A percentile compares a stretch with the other conserved stretches of the same genome.
These are phyloP conservation scores for Retiboletus flavoniger DNA, from an alignment of 1,284 basidiomycete genomes.

Conservation along the genomic window DNA sequence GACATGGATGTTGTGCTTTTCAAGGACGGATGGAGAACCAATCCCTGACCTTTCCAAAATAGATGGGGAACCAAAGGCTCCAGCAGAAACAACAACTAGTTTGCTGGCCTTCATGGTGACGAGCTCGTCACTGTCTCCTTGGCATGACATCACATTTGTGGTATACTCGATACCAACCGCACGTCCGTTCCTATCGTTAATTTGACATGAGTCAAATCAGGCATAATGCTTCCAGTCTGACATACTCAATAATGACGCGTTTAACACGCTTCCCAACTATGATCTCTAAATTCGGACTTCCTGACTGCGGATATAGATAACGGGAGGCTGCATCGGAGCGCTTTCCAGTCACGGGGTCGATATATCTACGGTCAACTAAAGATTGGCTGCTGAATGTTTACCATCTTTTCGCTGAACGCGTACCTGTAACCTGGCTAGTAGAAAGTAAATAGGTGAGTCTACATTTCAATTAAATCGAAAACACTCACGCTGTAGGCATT, in stretches of 20 bases:
- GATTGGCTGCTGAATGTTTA: not conserved
- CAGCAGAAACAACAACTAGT: constrained; percentile 50
- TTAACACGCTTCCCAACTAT: constrained; percentile 42
- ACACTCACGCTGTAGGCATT: constrained; percentile 47
- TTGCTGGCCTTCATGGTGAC: constrained; percentile 39
- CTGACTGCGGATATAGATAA: constrained; percentile 53
- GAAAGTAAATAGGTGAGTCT: not conserved
- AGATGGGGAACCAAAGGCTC: constrained; percentile 54
- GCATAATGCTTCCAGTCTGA: not conserved
- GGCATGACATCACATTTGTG: not conserved
- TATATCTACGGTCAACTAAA: constrained; percentile 40
- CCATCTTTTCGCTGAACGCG: not conserved
- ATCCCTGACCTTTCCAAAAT: constrained; percentile 58
- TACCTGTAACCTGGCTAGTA: constrained; percentile 13
- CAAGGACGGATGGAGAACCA: constrained; percentile 42
- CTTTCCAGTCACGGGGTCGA: constrained; percentile 49
- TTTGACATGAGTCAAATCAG: not conserved
- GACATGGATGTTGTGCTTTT: constrained; percentile 39
- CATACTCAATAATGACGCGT: constrained; percentile 50
- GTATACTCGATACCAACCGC: constrained; percentile 6
- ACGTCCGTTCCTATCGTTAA: constrained; percentile 3
- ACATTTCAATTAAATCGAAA: not conserved
- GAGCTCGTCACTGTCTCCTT: constrained; percentile 14
- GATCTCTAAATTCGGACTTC: constrained; percentile 45
- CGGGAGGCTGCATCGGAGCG: constrained; percentile 59